Evolutionary conservation across 108 stramenopile species (phyloP), one percentile per base, ranked within the genome.

Genomic region (Nitzschia sp.): DNA sequence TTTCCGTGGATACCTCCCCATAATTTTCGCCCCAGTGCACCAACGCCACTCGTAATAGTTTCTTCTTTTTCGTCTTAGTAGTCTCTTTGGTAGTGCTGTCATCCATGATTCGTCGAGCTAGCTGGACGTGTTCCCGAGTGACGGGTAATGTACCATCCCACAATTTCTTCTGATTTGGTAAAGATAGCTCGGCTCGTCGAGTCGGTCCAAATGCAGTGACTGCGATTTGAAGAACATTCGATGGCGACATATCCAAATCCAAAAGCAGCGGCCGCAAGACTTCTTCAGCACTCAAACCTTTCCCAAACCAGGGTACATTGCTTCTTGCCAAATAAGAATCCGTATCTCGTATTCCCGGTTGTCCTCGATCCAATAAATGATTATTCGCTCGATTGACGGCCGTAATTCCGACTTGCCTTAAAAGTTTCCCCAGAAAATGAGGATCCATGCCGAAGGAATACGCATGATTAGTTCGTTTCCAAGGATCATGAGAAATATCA

Each of bases 1-100:
- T 59, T 11, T 59, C 57, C 17, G 0, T 11, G 5, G 57, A 29
- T 11, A 59, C 28, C 17, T 17, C 17, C 9, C 28, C 28, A 30
- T 59, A 59, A 19, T 59, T 59, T 17, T 30, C 33, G 8, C 57
- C 57, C 57, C 57, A 59, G 19, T 59, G 57, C 9, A 30, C 57
- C 26, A 59, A 59, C 13, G 57, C 57, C 30, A 59, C 23, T n/a
- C 57, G 57, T n/a, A n/a, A n/a, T 29, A 59, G 17, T 30, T 11
- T 34, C 17, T 11, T 11, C 17, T 13, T 17, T 11, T 29, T 11
- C n/a, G 15, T 13, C n/a, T 54, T 26, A 9, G 38, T 13, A 9
- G 6, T 6, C 38, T 42, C 9, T 13, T 42, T 42, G 6, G 13
- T 9, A 6, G 13, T 9, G 38, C 9, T 42, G 11, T 54, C 54